phyloP scores from a whole-genome alignment of 2,329 filamentous ascomycete genomes.

The Diaporthe vaccinii region DNA sequence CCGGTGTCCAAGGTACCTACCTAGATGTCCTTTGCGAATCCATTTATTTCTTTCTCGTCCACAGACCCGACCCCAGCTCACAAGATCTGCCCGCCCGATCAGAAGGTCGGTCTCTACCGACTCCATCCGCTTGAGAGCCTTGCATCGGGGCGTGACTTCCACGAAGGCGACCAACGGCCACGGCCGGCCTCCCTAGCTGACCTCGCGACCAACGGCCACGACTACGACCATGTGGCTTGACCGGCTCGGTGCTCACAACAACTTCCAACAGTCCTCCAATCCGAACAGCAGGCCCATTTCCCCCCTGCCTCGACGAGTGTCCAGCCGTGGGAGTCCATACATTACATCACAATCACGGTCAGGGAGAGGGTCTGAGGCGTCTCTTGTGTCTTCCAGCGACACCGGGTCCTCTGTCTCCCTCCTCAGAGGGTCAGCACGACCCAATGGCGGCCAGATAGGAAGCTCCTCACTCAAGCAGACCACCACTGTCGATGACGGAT shows the following conservation, averaged over 20 bases:
- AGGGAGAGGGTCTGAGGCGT: conserved; percentile 74
- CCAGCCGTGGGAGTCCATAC: conserved; percentile 38
- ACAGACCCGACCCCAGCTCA: not conserved
- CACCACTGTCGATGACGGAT: conserved; percentile 56
- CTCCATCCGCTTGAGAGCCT: not conserved
- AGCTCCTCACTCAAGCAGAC: conserved; percentile 66
- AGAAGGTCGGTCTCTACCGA: not conserved
- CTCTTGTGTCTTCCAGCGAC: conserved; percentile 66
- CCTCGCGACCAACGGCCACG: conserved; percentile 4
- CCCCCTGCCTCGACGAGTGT: conserved; percentile 38
- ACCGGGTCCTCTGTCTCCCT: conserved; percentile 70
- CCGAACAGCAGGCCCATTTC: conserved; percentile 39
- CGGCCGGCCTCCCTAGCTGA: conserved; percentile 15
- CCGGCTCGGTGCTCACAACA: conserved; percentile 32
- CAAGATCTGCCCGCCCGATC: not conserved
- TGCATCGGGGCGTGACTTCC: not conserved
- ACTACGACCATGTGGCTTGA: conserved; percentile 41
- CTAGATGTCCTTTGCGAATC: not conserved
- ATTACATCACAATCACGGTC: conserved; percentile 38
- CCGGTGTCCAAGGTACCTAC: not conserved
- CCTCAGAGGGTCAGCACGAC: conserved; percentile 48
- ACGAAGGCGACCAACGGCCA: conserved; percentile 22
- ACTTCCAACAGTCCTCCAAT: conserved; percentile 35
- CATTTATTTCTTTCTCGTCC: not conserved
- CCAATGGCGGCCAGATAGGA: conserved; percentile 64